phyloP scores from a whole-genome alignment of 805 yeast species.

The Pichia eremophila region DNA sequence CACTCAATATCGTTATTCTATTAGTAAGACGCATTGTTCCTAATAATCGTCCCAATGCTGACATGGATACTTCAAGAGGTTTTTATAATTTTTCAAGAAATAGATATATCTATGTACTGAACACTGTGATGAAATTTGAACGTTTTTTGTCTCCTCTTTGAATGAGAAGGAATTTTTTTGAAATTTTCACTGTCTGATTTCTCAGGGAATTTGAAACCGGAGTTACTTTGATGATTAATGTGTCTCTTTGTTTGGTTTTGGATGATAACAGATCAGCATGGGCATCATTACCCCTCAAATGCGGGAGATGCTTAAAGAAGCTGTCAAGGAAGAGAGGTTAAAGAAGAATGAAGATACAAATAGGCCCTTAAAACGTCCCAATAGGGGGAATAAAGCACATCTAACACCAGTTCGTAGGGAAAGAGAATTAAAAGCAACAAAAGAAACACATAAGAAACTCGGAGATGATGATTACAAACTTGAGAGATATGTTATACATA shows the following conservation, averaged over 20 bases:
- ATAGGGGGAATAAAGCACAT: neutral
- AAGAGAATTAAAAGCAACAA: neutral
- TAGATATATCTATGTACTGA: too few species aligned
- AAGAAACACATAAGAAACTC: neutral
- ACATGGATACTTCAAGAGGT: neutral
- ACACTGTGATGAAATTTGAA: too few species aligned
- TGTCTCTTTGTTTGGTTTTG: too few species aligned
- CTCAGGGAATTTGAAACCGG: too few species aligned
- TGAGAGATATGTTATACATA: conserved; percentile 4
- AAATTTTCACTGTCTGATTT: too few species aligned
- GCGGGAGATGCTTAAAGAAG: neutral
- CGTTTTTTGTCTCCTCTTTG: too few species aligned
- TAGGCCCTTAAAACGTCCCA: neutral
- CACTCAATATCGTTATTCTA: neutral
- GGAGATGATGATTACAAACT: neutral
- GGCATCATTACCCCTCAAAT: neutral
- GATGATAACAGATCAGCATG: neutral
- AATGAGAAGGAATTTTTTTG: too few species aligned
- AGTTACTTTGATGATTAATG: too few species aligned
- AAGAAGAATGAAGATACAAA: neutral
- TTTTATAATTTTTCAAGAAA: too few species aligned
- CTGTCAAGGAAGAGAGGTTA: neutral
- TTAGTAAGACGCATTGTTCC: neutral
- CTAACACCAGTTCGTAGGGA: conserved; percentile 5
- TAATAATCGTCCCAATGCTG: neutral